A percentile compares a stretch with the other conserved stretches of the same genome.
Conservation (phyloP, 176 grass and related monocot species). For the Cenchrus fungigraminus region DNA sequence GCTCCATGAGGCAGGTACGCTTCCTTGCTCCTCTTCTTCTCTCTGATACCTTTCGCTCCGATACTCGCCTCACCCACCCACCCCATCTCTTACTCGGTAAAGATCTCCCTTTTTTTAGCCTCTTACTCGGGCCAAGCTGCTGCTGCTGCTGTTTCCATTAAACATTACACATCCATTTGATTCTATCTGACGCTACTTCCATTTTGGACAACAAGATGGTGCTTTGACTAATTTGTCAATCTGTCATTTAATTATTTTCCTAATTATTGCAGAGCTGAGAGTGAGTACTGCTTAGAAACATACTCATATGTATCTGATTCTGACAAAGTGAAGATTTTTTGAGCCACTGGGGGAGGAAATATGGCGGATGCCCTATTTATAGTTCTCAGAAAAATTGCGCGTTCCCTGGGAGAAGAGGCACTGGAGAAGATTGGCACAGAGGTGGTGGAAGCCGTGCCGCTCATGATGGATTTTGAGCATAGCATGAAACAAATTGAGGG, state of each 20-base stretch:
- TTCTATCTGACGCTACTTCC: neutral
- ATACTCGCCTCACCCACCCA: too few species aligned
- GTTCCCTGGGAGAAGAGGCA: slow-evolving; percentile 1
- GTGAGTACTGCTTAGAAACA: neutral
- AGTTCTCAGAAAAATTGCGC: slow-evolving; percentile 32
- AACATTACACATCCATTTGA: neutral
- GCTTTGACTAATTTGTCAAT: neutral
- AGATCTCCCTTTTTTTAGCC: neutral
- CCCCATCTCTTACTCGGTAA: too few species aligned
- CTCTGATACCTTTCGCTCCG: neutral
- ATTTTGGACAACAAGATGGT: neutral
- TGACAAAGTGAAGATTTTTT: neutral
- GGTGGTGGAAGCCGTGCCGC: slow-evolving; percentile 2
- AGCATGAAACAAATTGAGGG: slow-evolving; percentile 36
- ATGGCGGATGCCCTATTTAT: slow-evolving; percentile 44
- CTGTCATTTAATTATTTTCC: neutral
- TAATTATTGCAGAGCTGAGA: neutral
- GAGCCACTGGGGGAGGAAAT: neutral
- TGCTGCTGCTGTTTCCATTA: neutral
- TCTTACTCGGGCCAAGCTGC: neutral
- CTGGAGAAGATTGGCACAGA: neutral
- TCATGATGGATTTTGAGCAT: slow-evolving; percentile 8
- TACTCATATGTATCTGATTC: neutral
- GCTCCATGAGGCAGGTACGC: neutral
- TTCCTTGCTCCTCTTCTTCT: neutral